Conservation (phyloP, 768 basidiomycete species). For the Dentipellis fragilis region DNA sequence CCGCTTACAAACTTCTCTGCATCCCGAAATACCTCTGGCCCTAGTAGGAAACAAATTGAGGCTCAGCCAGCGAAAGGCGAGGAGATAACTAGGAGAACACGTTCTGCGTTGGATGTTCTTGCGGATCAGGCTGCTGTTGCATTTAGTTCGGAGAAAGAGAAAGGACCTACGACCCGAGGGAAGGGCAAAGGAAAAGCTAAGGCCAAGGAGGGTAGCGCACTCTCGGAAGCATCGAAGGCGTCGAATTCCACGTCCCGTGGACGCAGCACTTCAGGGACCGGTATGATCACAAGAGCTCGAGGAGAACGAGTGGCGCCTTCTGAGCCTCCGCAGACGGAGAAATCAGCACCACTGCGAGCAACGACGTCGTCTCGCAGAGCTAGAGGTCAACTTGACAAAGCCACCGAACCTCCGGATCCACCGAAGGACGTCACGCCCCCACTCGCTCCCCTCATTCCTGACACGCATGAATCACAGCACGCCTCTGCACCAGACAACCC, state of each 20-base stretch:
- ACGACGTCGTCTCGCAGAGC: neutral
- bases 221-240: neutral
- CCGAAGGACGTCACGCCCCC: neutral
- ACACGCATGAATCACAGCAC: neutral
- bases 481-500: neutral
- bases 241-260: neutral
- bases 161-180: neutral
- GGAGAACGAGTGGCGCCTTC: neutral
- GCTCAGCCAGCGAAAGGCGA: conserved; percentile 1
- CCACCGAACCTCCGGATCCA: neutral
- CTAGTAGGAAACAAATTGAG: neutral
- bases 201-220: conserved; percentile 4
- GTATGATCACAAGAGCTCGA: neutral
- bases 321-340: neutral
- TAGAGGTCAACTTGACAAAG: neutral
- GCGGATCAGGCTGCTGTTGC: conserved; percentile 63
- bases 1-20: neutral
- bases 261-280: neutral
- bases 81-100: conserved; percentile 1
- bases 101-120: conserved; percentile 52
- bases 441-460: neutral
- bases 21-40: neutral
- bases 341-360: neutral
- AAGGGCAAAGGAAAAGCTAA: conserved; percentile 10
- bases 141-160: conserved; percentile 27